Conservation (phyloP, 345 rosid genomes). For the Atalantia buxifolia region DNA sequence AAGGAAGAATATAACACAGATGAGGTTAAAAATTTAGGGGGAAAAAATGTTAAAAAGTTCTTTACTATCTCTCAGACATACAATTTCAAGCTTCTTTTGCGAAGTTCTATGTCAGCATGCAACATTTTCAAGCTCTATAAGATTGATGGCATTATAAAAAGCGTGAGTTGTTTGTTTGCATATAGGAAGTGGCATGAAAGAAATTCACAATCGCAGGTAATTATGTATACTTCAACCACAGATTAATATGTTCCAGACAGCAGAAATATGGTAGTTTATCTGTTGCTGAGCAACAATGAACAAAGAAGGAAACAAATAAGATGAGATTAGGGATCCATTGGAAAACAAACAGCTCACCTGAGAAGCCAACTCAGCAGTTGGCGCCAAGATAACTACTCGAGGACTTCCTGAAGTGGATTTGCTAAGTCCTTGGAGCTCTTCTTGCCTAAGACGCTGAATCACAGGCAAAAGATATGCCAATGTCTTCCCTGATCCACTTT, state of each 20-base stretch:
- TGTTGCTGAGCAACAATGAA: neutral
- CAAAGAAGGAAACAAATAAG: neutral
- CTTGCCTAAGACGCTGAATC: constrained; percentile 82
- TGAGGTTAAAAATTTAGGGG: neutral
- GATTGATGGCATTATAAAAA: neutral
- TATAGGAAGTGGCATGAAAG: neutral
- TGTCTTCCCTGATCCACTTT: constrained; percentile 99
- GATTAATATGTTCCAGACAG: neutral
- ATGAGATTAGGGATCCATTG: neutral
- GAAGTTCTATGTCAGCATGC: neutral
- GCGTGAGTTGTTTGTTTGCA: neutral
- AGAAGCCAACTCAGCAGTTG: constrained; percentile 95
- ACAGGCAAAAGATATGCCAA: constrained; percentile 82
- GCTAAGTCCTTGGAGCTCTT: constrained; percentile 70
- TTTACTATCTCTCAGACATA: neutral
- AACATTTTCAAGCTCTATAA: neutral
- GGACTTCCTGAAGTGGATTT: constrained; percentile 60
- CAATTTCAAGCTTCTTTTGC: neutral
- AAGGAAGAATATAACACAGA: neutral
- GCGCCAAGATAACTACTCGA: constrained; percentile 72
- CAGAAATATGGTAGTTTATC: neutral
- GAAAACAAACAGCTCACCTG: constrained; percentile 54
- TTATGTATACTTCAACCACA: neutral
- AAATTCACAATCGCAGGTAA: neutral
- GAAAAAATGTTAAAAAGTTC: neutral